These are phyloP conservation scores for Cladosporium sp. DNA, from an alignment of 2,329 filamentous ascomycete genomes.

Conservation along the genomic window DNA sequence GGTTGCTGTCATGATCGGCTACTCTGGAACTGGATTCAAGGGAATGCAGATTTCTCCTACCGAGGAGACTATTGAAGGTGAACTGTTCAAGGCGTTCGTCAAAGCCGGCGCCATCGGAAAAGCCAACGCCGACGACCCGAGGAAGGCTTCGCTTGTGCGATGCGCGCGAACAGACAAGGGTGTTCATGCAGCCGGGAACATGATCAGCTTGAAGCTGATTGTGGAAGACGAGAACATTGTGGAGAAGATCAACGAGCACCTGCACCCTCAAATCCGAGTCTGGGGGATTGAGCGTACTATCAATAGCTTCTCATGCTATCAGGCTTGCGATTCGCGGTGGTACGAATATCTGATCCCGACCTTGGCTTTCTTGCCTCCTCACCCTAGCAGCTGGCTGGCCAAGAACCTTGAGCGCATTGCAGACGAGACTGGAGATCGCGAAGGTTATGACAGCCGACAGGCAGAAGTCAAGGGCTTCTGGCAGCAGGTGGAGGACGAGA, in stretches of 20 bases:
- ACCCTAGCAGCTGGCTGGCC: conserved; percentile 82
- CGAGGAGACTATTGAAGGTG: conserved; percentile 91
- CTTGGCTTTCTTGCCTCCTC: conserved; percentile 87
- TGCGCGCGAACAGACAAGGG: conserved; percentile 97
- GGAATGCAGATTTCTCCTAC: conserved; percentile 77
- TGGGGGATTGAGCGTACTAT: conserved; percentile 92
- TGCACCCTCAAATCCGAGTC: conserved; percentile 86
- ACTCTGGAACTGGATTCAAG: conserved; percentile 94
- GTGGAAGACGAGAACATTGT: conserved; percentile 87
- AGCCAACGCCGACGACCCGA: conserved; percentile 92
- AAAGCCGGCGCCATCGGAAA: conserved; percentile 91
- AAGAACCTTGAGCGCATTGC: conserved; percentile 78
- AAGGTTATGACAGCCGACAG: conserved; percentile 68
- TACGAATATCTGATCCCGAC: conserved; percentile 97
- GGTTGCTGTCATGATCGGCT: conserved; percentile 92
- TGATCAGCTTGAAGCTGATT: conserved; percentile 93
- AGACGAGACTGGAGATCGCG: conserved; percentile 69
- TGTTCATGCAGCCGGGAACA: conserved; percentile 92
- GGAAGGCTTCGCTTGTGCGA: conserved; percentile 90
- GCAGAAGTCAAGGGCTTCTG: conserved; percentile 80
- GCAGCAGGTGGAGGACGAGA: conserved; percentile 75
- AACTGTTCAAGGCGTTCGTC: conserved; percentile 90
- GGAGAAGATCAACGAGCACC: conserved; percentile 81
- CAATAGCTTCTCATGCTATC: conserved; percentile 91
- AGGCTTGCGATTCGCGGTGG: conserved; percentile 89